phyloP scores from a whole-genome alignment of 164 flowering plant species.

The Stephania japonica region DNA sequence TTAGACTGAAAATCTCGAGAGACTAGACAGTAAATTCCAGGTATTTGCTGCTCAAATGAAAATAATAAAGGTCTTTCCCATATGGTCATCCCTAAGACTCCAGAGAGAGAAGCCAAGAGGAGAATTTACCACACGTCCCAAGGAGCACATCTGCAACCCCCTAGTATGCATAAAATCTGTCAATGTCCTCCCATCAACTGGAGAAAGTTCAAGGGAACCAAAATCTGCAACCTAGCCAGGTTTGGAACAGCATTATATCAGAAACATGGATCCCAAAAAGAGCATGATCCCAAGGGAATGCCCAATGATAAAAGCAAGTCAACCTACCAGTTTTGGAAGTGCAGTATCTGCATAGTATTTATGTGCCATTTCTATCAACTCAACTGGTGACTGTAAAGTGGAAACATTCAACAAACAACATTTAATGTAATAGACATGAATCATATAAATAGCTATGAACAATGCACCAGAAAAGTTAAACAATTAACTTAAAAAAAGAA shows the following conservation, averaged over 20 bases:
- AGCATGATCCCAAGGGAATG: not conserved
- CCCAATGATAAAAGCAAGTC: not conserved
- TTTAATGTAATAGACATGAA: not conserved
- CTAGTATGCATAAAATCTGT: slow-evolving; percentile 98
- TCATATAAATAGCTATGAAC: not conserved
- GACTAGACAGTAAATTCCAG: too few relatives aligned
- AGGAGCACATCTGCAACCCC: slow-evolving; percentile 78
- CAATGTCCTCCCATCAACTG: slow-evolving; percentile 95
- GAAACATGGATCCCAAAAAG: slow-evolving; percentile 9
- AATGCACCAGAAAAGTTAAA: not conserved
- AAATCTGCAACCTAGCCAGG: slow-evolving; percentile 81
- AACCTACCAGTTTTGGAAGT: slow-evolving; percentile 81
- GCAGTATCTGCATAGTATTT: slow-evolving; percentile 78
- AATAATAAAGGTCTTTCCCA: too few relatives aligned
- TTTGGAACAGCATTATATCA: slow-evolving; percentile 13
- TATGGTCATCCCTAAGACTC: too few relatives aligned
- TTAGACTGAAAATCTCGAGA: too few relatives aligned
- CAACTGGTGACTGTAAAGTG: slow-evolving; percentile 62
- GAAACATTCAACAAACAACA: slow-evolving; percentile 11
- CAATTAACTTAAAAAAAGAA: not conserved
- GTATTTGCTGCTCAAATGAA: too few relatives aligned
- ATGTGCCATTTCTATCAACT: slow-evolving; percentile 91
- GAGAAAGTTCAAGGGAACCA: slow-evolving; percentile 95
- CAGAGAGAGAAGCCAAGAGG: not conserved
- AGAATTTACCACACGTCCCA: slow-evolving; percentile 81